Conservation (phyloP, 225 moss, liverwort and hornwort species). For the Neckera pumila region DNA sequence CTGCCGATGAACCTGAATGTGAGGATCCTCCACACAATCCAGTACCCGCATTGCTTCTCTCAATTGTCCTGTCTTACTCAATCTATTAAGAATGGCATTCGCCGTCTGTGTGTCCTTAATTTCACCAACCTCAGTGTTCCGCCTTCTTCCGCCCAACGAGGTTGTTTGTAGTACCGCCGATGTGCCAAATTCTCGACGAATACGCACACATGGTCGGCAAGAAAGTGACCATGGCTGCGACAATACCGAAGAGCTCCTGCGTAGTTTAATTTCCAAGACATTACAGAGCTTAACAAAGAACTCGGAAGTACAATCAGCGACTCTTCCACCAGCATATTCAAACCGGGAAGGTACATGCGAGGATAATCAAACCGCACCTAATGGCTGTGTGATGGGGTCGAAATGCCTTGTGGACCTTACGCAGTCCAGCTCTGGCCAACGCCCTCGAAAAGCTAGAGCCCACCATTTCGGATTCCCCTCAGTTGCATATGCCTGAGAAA, state of each 20-base stretch:
- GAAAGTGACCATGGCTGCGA: background rate
- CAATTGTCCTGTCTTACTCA: slow-evolving; percentile 24
- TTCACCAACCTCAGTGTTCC: background rate
- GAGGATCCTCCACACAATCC: background rate
- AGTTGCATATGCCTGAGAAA: background rate
- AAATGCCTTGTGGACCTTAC: background rate
- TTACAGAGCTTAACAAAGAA: background rate
- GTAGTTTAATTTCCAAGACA: background rate
- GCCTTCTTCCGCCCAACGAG: background rate
- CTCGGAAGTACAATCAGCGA: background rate
- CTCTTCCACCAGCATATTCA: background rate
- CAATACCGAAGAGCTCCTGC: slow-evolving; percentile 1
- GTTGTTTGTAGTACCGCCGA: background rate
- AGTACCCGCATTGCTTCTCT: slow-evolving; percentile 42
- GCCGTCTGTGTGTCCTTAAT: slow-evolving; percentile 9
- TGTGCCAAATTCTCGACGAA: background rate
- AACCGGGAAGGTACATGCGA: background rate
- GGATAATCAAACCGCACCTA: background rate
- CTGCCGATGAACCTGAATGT: slow-evolving; percentile 11
- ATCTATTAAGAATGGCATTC: slow-evolving; percentile 16
- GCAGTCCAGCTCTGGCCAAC: background rate
- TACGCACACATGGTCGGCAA: background rate
- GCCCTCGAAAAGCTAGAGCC: background rate
- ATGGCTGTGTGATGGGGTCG: background rate
- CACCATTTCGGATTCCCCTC: background rate